Base-by-base conservation (phyloP, 192 early-diverging fungal species). In the Rhizophagus prolifer region DNA sequence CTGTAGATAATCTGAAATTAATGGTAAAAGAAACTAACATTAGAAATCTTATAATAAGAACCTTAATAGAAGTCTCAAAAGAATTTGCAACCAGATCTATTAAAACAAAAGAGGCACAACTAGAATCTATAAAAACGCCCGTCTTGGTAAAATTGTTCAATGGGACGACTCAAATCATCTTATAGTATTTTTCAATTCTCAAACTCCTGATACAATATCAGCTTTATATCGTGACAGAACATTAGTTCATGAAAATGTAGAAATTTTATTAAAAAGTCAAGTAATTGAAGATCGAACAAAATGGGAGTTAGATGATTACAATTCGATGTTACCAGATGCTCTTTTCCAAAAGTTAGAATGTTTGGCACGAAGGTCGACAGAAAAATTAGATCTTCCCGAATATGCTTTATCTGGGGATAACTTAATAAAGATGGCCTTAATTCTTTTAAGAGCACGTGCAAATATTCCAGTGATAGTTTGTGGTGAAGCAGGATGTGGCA, bases 1-100 rank as follows among this genome's bases (percentile, higher is more conserved):
- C 19, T 7, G 72, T 79, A 7, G 62, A 74, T 34, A 79, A 79
- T 74, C 19, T 79, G 13, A 46, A 30, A 36, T 54, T 77, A 25
- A 77, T 77, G 76, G 23, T 67, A 10, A 23, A 58, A 26, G 62
- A 77, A 38, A 47, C 21, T n/a, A 30, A 73, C 26, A 38, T 77
- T 34, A 70, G 76, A 28, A 28, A 68, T 9, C 58, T 70, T 12
- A 34, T 77, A 25, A 3, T 77, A 12, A 21, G 28, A 4, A 70
- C 76, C 3, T 62, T 74, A 26, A 13, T 74, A 30, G 1, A 25
- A 0, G 72, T 74, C 9, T 74, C 72, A 62, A 54, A 62, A 26
- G 72, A 74, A 2, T 74, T 74, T 31, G 54, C 72, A 31, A 62
- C 60, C 9, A 8, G 72, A 26, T 74, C 72, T 58, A 26, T 74